phyloP scores from a whole-genome alignment of 2,329 filamentous ascomycete species.

The Cephalotrichum gorgonifer region DNA sequence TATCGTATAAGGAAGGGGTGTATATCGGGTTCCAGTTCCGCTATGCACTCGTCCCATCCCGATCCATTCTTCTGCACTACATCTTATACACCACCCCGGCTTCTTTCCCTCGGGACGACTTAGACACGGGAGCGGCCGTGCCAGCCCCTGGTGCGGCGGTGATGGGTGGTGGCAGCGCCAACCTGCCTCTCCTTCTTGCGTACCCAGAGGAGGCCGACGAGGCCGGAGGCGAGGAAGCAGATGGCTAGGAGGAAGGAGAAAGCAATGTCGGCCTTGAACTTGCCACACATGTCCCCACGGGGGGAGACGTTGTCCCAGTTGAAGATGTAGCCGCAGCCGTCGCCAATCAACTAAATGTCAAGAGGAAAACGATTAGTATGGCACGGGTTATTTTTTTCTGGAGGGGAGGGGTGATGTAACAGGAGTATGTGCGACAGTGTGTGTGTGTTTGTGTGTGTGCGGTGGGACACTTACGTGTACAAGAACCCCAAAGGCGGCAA shows the following conservation, averaged over 20 bases:
- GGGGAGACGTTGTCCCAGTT: conserved; percentile 46
- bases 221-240: conserved; percentile 56
- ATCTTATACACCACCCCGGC: neutral
- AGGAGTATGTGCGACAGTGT: too few species aligned
- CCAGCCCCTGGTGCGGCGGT: conserved; percentile 1
- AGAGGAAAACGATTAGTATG: too few species aligned
- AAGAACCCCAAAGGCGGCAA: conserved; percentile 56
- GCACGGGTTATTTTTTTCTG: too few species aligned
- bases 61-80: neutral
- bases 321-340: conserved; percentile 46
- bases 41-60: neutral
- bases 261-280: conserved; percentile 61
- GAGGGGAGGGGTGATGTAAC: neutral
- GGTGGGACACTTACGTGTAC: conserved; percentile 49
- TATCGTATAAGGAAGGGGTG: too few species aligned
- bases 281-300: conserved; percentile 44
- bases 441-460: too few species aligned
- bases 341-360: conserved; percentile 23
- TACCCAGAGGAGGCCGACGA: conserved; percentile 47
- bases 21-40: too few species aligned
- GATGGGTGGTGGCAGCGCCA: conserved; percentile 13
- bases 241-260: conserved; percentile 64
- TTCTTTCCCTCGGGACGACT: neutral
- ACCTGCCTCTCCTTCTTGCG: conserved; percentile 27
- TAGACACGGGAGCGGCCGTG: conserved; percentile 5